Conservation (phyloP, 345 rosid genomes). For the Salix exigua region DNA sequence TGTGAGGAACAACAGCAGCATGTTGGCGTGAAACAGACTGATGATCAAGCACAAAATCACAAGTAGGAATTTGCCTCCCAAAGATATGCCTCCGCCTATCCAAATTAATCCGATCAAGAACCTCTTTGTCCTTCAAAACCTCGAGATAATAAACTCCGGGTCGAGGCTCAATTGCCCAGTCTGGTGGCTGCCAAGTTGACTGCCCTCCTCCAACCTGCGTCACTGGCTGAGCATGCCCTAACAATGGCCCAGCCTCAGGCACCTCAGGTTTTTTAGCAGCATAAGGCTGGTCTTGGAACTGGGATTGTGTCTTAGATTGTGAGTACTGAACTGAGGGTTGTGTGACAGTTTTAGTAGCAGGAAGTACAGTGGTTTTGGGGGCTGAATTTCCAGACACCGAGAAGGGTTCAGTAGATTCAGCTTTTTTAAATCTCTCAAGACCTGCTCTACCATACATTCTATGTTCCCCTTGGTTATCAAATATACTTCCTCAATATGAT, state of each 20-base stretch:
- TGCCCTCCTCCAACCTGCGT: constrained; percentile 79
- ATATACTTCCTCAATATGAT: not conserved
- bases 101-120: constrained; percentile 68
- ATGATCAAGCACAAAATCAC: constrained; percentile 86
- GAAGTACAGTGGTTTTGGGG: constrained; percentile 27
- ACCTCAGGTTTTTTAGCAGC: constrained; percentile 25
- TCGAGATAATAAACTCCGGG: constrained; percentile 79
- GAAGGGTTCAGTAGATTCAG: constrained; percentile 85
- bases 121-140: constrained; percentile 82
- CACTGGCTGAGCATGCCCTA: constrained; percentile 44
- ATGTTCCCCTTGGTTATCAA: not conserved
- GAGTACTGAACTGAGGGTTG: constrained; percentile 26
- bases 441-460: constrained; percentile 90
- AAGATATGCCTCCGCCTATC: constrained; percentile 75
- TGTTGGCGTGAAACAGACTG: constrained; percentile 90
- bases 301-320: constrained; percentile 28
- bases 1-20: constrained; percentile 84
- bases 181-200: constrained; percentile 89
- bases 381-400: constrained; percentile 55
- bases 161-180: constrained; percentile 93
- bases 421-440: constrained; percentile 85
- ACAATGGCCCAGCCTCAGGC: constrained; percentile 39
- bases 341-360: constrained; percentile 19
- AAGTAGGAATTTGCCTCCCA: constrained; percentile 77
- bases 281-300: constrained; percentile 23